Base-by-base conservation (phyloP, 352 stramenopile genomes). In the Thraustochytrium sp. region DNA sequence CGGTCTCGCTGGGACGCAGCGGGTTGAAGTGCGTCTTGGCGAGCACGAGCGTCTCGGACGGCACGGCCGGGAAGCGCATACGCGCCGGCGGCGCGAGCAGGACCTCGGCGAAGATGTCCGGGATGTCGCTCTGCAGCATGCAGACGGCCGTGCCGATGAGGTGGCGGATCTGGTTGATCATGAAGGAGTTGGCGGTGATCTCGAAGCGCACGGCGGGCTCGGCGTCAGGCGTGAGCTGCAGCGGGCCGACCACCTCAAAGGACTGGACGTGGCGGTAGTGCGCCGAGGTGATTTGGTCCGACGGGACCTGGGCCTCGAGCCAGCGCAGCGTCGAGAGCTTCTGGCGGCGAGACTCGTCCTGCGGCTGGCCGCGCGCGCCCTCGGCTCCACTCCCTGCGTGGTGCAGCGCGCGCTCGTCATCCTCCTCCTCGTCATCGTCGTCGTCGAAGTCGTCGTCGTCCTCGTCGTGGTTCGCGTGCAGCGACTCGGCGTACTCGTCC, bases 91-190 rank as follows among this genome's bases (percentile, higher is more conserved):
- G 89, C 90, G 90, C 87, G 29, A 95, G 77, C 53, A 91, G 89
- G 26, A 89, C 90, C 78, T 92, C 89, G 38, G 96, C 93, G 46
- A 89, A 87, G 44, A 86, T 88, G 21, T 82, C 77, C 2, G 90
- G 89, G 82, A 96, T 90, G 53, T 89, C 88, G 38, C 92, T 92
- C 2, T 89, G 94, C 0, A 90, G 91, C 21, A 95, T 90, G 36
- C 90, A 91, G 9, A 97, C 68, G 8, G 92, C 93, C 13, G 89
- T 92, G 37, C 92, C 92, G 34, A 97, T 86, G 92, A 97, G 96
- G 56, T 92, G 93, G 9, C 93, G 92, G 63, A 97, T 96, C 87
- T 97, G 92, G 83, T 96, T 94, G 40, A 94, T 86, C 55, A 96
- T 76, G 78, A 96, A 96, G 21, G 91, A 91, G 46, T 94, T 90